phyloP scores from a whole-genome alignment of 345 rosid species.

The Lenwebbia sp. region DNA sequence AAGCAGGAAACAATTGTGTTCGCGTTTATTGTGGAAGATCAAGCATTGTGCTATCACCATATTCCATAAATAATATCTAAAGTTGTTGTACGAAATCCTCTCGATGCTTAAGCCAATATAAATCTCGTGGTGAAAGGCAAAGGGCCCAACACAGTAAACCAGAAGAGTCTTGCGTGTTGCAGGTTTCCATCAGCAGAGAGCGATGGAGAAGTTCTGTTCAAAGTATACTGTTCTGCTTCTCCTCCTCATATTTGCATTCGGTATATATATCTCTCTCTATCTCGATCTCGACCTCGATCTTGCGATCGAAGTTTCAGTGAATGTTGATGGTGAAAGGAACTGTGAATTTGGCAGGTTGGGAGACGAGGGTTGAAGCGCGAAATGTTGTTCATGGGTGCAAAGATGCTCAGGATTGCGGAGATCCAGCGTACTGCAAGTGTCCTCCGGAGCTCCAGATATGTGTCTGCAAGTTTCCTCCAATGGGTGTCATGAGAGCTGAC shows the following conservation, averaged over 20 bases:
- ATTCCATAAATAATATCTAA: neutral
- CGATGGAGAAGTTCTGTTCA: neutral
- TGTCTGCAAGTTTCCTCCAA: too few relatives aligned
- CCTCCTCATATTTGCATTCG: neutral
- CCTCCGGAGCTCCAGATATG: too few relatives aligned
- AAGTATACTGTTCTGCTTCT: neutral
- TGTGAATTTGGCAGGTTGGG: neutral
- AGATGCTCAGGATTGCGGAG: too few relatives aligned
- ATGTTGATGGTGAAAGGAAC: neutral
- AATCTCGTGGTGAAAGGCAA: neutral
- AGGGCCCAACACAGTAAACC: neutral
- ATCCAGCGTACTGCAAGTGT: too few relatives aligned
- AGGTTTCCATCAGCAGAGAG: neutral
- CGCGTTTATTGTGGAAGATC: neutral
- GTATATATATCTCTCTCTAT: neutral
- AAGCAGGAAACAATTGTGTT: neutral
- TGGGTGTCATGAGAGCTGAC: too few relatives aligned
- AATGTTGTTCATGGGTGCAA: neutral
- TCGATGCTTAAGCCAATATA: neutral
- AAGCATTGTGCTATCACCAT: neutral
- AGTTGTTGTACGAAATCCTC: neutral
- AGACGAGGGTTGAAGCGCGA: neutral
- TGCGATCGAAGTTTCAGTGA: neutral
- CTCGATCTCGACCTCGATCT: too few relatives aligned
- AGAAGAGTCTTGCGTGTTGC: neutral